These are phyloP conservation scores for Aspergillus nomiae DNA, from an alignment of 2,329 filamentous ascomycete species.

Conservation along the genomic window DNA sequence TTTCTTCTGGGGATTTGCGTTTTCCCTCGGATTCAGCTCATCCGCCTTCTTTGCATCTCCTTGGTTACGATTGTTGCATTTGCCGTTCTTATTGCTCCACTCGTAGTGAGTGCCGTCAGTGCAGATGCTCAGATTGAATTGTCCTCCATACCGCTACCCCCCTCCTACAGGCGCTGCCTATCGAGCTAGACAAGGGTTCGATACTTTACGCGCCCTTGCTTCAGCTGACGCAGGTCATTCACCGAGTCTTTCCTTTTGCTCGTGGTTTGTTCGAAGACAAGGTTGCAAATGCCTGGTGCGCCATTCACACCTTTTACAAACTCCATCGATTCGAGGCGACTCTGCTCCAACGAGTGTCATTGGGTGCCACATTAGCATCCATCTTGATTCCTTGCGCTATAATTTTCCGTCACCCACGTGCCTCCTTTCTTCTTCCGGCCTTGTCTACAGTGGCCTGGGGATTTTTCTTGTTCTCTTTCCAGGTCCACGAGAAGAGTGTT, in stretches of 20 bases:
- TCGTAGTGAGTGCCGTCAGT: slow-evolving; percentile 71
- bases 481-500: slow-evolving; percentile 98
- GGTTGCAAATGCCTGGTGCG: slow-evolving; percentile 98
- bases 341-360: slow-evolving; percentile 73
- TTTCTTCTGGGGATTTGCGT: slow-evolving; percentile 86
- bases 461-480: slow-evolving; percentile 96
- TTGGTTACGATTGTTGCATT: slow-evolving; percentile 74
- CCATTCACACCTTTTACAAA: slow-evolving; percentile 86
- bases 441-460: slow-evolving; percentile 88
- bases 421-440: slow-evolving; percentile 74
- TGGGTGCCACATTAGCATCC: slow-evolving; percentile 71
- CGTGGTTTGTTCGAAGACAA: slow-evolving; percentile 98
- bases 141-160: slow-evolving; percentile 63
- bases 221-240: slow-evolving; percentile 79
- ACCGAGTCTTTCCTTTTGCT: slow-evolving; percentile 94
- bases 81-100: slow-evolving; percentile 71
- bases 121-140: slow-evolving; percentile 67
- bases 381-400: slow-evolving; percentile 79
- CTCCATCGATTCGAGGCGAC: slow-evolving; percentile 71
- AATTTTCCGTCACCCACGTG: slow-evolving; percentile 76
- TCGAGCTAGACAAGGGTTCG: slow-evolving; percentile 64
- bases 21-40: slow-evolving; percentile 68
- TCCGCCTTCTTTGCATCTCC: slow-evolving; percentile 73
- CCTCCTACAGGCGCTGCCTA: slow-evolving; percentile 59
- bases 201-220: slow-evolving; percentile 74